Conservation (phyloP, 2,329 filamentous ascomycete species). For the Monosporascus sp. region DNA sequence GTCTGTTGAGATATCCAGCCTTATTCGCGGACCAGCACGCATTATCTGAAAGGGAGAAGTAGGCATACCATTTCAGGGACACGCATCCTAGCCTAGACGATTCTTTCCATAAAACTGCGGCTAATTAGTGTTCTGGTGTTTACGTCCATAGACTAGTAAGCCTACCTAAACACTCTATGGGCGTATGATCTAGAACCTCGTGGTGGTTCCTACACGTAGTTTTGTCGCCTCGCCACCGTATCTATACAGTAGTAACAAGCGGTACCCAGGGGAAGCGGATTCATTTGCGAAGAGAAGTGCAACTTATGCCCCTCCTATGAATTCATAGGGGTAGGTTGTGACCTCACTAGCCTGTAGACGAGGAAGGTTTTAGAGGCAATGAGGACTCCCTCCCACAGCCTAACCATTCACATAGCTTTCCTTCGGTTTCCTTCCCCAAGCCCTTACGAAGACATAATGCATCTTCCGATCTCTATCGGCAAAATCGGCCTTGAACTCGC, state of each 20-base stretch:
- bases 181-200: too few relatives aligned
- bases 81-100: too few relatives aligned
- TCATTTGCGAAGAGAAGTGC: not conserved
- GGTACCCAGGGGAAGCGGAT: not conserved
- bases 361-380: not conserved
- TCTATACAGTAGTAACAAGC: not conserved
- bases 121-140: too few relatives aligned
- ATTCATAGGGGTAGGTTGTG: not conserved
- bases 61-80: too few relatives aligned
- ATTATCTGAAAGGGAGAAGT: too few relatives aligned
- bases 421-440: not conserved
- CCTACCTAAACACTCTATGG: too few relatives aligned
- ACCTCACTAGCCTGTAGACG: not conserved
- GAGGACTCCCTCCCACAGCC: not conserved
- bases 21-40: too few relatives aligned
- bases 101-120: too few relatives aligned
- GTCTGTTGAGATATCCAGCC: too few relatives aligned
- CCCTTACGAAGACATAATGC: not conserved
- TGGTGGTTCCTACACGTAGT: too few relatives aligned
- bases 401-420: not conserved
- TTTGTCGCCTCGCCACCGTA: not conserved
- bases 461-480: not conserved
- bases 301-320: not conserved
- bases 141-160: too few relatives aligned
- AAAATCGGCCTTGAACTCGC: constrained; percentile 2